A percentile compares a stretch with the other conserved stretches of the same genome.
Evolutionary conservation across 2,329 filamentous ascomycete genomes (phyloP).

Genomic region (Fusarium annulatum): DNA sequence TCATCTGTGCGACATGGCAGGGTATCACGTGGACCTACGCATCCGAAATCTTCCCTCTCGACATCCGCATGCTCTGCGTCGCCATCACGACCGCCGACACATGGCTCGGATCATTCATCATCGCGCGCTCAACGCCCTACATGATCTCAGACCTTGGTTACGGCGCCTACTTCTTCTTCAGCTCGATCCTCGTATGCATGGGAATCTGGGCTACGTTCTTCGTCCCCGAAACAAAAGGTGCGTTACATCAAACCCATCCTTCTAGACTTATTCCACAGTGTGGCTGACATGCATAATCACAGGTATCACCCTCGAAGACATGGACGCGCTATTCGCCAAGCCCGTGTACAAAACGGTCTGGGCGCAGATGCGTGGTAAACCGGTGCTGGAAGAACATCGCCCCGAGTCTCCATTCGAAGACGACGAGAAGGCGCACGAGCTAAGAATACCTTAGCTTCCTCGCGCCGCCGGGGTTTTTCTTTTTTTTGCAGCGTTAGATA

Average conservation of each 20-base stretch:
- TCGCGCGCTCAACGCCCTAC: constrained; percentile 53
- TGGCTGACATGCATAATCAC: constrained; percentile 6
- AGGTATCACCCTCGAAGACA: constrained; percentile 59
- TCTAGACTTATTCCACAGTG: neutral
- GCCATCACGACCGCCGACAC: constrained; percentile 51
- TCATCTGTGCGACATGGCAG: constrained; percentile 56
- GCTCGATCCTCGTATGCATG: constrained; percentile 56
- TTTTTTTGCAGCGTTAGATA: constrained; percentile 25
- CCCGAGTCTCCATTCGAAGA: constrained; percentile 39
- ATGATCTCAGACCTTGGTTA: constrained; percentile 57
- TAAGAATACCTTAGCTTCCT: constrained; percentile 34
- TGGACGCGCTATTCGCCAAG: constrained; percentile 53
- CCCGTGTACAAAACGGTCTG: constrained; percentile 50
- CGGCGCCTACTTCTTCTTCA: constrained; percentile 66
- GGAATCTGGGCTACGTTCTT: constrained; percentile 61
- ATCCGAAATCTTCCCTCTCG: constrained; percentile 59
- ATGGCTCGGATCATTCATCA: constrained; percentile 55
- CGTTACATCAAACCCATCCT: neutral
- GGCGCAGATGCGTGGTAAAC: constrained; percentile 40
- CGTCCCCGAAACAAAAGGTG: constrained; percentile 63
- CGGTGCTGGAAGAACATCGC: constrained; percentile 31
- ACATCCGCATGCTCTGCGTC: constrained; percentile 51
- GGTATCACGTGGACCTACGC: constrained; percentile 58
- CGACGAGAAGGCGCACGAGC: constrained; percentile 32
- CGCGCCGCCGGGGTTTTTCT: neutral